phyloP scores from a whole-genome alignment of 192 early-diverging fungal genomes.

The Mortierella antarctica region DNA sequence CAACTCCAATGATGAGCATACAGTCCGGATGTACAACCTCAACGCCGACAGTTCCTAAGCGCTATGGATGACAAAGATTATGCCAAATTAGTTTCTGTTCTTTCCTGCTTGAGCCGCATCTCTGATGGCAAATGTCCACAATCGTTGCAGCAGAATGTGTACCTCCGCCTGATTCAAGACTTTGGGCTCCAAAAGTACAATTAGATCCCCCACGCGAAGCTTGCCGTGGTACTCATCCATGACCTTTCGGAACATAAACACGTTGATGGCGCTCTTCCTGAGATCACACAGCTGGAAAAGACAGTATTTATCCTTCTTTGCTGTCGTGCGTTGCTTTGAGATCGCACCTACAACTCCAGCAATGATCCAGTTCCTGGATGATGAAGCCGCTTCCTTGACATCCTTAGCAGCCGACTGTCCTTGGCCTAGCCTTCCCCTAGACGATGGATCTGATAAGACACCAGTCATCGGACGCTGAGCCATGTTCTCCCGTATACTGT shows the following conservation, averaged over 20 bases:
- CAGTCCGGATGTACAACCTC: conserved; percentile 39
- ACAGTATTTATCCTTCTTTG: conserved; percentile 22
- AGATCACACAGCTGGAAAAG: conserved; percentile 43
- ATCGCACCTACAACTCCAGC: conserved; percentile 44
- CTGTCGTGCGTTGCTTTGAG: conserved; percentile 23
- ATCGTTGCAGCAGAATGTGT: neutral
- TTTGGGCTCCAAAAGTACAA: conserved; percentile 38
- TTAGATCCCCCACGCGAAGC: conserved; percentile 27
- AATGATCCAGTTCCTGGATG: conserved; percentile 15
- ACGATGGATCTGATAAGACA: neutral
- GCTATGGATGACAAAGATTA: neutral
- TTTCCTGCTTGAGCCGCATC: no score
- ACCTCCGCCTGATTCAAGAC: conserved; percentile 45
- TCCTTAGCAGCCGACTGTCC: neutral
- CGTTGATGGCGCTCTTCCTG: conserved; percentile 12
- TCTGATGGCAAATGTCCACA: no score
- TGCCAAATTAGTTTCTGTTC: no score
- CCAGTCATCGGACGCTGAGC: neutral
- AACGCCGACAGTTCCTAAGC: conserved; percentile 29
- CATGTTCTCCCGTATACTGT: conserved; percentile 11
- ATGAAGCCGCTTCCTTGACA: neutral
- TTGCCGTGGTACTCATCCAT: conserved; percentile 20
- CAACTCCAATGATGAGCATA: conserved; percentile 20
- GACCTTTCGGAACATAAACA: conserved; percentile 40
- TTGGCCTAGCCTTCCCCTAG: neutral